Evolutionary conservation across 495 filamentous ascomycete species (phyloP), one percentile per base, ranked within the genome.

Genomic region (Penicillium coffeae): DNA sequence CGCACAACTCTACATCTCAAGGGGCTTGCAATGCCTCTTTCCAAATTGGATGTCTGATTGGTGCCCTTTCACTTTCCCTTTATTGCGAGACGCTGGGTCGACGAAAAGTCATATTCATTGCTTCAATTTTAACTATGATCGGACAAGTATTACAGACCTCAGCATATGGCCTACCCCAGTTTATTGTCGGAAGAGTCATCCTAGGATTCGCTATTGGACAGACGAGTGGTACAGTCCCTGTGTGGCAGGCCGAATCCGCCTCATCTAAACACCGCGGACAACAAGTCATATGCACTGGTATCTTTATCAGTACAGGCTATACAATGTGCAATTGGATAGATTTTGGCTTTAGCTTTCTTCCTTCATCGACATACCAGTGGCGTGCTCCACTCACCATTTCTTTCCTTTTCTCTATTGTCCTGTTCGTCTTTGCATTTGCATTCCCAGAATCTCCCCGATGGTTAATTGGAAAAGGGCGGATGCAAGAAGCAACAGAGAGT

Each of bases 321-420:
- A 75, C 82, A 4, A 73, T 84, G n/a, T 78, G 80, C 6, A 79
- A 84, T 43, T 86, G 83, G 83, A 72, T 85, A 14, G 82, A 84
- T 57, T 84, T 78, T 35, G 75, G 73, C 1, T 76, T 74, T 50
- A 71, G 77, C 54, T 73, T 79, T 35, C 66, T 73, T 21, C 77
- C 71, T 18, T 61, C 62, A 5, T 75, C 70, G 20, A 59, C 76
- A 8, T 71, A 83, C 22, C 69, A 73, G 25, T 86, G 82, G 82
- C 70, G 82, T 3, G 82, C 86, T 47, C 83, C 82, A 0, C 73
- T 87, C 38, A 81, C 76, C 12, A 82, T 87, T 63, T 83, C 85
- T 62, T 79, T 83, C 38, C 56, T 82, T 16, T 69, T 78, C 0
- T 74, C 83, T 0, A 50, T 82, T 3, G 48, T 77, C 13, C 74